Evolutionary conservation across 2,329 filamentous ascomycete species (phyloP), one percentile per base, ranked within the genome.

Genomic region (Venturia pyrina): DNA sequence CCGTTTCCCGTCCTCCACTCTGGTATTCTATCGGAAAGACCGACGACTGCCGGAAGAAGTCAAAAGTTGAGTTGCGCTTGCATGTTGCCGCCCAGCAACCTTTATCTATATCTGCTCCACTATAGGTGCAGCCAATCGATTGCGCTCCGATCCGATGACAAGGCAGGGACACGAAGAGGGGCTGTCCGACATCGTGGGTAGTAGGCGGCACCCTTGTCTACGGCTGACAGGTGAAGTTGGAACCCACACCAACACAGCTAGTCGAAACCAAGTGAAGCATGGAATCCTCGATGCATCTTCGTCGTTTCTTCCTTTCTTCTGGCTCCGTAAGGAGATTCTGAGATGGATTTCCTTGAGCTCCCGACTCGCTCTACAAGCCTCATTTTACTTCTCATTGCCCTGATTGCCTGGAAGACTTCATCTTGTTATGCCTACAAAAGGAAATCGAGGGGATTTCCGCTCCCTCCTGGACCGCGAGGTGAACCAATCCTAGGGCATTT

Each of bases 401-500:
- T 46, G 10, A 28, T 48, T 8, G 43, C 15, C 8, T 46, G 61
- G 61, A 46, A 7, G 48, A n/a, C 28, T 1, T 46, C 34, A 3
- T n/a, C 41, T 13, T 46, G 19, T n/a, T 48, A 48, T 63, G 37
- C 10, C 17, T 32, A n/a, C 37, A 46, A 63, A 21, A 34, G n/a
- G n/a, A 61, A 44, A 13, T 61, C 57, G 32, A 40, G 41, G 28
- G 15, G 62, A 21, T 57, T 69, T 0, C 69, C 69, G 19, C 65
- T 71, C 13, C 71, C 71, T 17, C 70, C 71, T 37, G 70, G 70
- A 28, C 70, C 70, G 21, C 62, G 65, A 37, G 70, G 66, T 19
- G 66, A 70, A 62, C 70, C 69, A 13, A 64, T 73, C 4, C 62
- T 73, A n/a, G 71, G 71, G 3, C 69, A 72, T 66, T 64, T 71